Base-by-base conservation (phyloP, 495 filamentous ascomycete species). In the Aspergillus panamensis region DNA sequence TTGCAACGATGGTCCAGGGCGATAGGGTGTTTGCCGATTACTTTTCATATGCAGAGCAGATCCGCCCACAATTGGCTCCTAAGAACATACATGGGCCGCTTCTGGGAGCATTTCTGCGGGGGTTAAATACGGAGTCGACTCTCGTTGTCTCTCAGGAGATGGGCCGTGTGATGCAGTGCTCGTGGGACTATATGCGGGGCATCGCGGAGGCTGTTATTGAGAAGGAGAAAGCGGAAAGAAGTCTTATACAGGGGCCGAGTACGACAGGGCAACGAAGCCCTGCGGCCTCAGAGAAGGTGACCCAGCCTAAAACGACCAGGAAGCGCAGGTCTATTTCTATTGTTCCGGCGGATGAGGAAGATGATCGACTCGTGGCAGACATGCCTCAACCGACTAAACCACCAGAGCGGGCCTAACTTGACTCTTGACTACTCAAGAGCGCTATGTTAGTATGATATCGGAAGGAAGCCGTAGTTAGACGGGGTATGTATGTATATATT, bases 81-180 rank as follows among this genome's bases (percentile, higher is more conserved):
- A n/a, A 45, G 5, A 45, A 8, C 1, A 45, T 17, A 21, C 13
- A 45, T 13, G 42, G 19, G 0, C 8, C 8, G 14, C 58, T 69
- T 17, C 60, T 70, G 3, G 62, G 56, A 42, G 61, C 60, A 3
- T 74, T 73, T 44, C 58, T 74, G 30, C 44, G 29, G 9, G 68
- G 73, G 3, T 44, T 73, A n/a, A 49, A 61, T 17, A 51, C 63
- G 19, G n/a, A 5, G 37, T 8, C 33, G 9, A 31, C 39, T 33
- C 29, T 58, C 8, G 59, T 54, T 29, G 43, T 52, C 16, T n/a
- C 16, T 16, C 8, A 67, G 33, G 60, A 66, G 32, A 54, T 73
- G 43, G 58, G 66, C 7, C 29, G 54, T 14, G 48, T 19, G 5
- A 65, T 25, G 2, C 25, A 60, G 10, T 71, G 63, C 60, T 61